Evolutionary conservation across 176 grass and related monocot genomes (phyloP).

Genomic region (Typha latifolia): DNA sequence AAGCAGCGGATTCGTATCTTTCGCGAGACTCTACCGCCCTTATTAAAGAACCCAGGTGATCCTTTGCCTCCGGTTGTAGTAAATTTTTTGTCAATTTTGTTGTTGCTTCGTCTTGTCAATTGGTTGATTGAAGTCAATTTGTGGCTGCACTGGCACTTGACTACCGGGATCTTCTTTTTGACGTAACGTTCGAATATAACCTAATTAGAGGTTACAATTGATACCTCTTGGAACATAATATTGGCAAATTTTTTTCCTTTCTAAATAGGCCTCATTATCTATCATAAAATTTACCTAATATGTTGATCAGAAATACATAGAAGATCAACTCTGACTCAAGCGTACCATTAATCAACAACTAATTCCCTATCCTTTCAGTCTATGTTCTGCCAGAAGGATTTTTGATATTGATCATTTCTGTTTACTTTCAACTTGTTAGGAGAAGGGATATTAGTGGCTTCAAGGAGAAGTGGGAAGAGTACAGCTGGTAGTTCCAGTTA

Average conservation of each 20-base stretch:
- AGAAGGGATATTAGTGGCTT: background rate
- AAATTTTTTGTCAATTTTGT: background rate
- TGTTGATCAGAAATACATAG: too few species aligned
- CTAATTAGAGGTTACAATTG: too few species aligned
- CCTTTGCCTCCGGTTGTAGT: background rate
- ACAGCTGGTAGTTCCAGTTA: background rate
- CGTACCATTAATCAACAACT: too few species aligned
- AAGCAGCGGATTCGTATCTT: conserved; percentile 79
- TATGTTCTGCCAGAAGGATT: background rate
- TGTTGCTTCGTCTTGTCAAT: background rate
- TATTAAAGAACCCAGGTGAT: conserved; percentile 33
- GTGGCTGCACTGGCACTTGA: too few species aligned
- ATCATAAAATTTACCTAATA: too few species aligned
- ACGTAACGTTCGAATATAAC: too few species aligned
- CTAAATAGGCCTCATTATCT: too few species aligned
- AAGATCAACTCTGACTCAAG: too few species aligned
- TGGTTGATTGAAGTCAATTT: too few species aligned
- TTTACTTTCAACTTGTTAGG: background rate
- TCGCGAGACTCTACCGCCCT: conserved; percentile 38
- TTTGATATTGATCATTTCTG: background rate
- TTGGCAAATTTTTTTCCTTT: too few species aligned
- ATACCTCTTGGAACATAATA: too few species aligned
- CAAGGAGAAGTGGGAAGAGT: background rate
- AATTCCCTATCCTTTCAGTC: background rate
- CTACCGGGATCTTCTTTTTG: too few species aligned